These are phyloP conservation scores for Leucosporidium yakuticum DNA, from an alignment of 768 basidiomycete genomes.

Conservation along the genomic window DNA sequence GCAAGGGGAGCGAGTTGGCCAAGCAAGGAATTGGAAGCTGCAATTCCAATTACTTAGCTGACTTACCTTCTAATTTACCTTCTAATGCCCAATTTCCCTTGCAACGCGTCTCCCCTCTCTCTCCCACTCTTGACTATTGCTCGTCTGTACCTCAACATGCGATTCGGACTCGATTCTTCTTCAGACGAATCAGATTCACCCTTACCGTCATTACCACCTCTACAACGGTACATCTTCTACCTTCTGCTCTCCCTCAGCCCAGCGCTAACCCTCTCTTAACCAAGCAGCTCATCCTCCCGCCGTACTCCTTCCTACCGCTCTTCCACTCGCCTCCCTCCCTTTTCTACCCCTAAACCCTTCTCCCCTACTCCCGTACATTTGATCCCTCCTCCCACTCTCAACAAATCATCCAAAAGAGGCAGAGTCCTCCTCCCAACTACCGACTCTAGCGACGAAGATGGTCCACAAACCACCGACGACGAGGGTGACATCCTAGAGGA, in stretches of 20 bases:
- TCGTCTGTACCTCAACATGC: background rate
- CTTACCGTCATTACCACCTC: background rate
- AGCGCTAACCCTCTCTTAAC: no score
- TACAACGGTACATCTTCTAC: background rate
- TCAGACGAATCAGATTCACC: background rate
- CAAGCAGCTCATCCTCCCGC: no score
- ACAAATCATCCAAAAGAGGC: background rate
- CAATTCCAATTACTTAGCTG: no score
- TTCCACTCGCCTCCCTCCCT: background rate
- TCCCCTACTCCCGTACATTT: constrained; percentile 12
- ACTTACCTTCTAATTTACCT: no score
- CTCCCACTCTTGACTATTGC: no score
- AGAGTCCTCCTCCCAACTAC: background rate
- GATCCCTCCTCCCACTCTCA: constrained; percentile 4
- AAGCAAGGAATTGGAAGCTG: no score
- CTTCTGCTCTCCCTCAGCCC: no score
- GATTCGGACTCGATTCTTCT: background rate
- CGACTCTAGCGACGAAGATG: background rate
- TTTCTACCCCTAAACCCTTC: background rate
- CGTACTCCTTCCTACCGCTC: no score
- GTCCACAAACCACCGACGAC: background rate
- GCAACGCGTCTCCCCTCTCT: no score
- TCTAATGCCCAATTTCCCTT: no score
- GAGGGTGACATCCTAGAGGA: background rate
- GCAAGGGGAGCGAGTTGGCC: no score